A percentile compares a stretch with the other conserved stretches of the same genome.
Evolutionary conservation across 2,329 filamentous ascomycete species (phyloP).

Genomic region (Fusarium metavorans): DNA sequence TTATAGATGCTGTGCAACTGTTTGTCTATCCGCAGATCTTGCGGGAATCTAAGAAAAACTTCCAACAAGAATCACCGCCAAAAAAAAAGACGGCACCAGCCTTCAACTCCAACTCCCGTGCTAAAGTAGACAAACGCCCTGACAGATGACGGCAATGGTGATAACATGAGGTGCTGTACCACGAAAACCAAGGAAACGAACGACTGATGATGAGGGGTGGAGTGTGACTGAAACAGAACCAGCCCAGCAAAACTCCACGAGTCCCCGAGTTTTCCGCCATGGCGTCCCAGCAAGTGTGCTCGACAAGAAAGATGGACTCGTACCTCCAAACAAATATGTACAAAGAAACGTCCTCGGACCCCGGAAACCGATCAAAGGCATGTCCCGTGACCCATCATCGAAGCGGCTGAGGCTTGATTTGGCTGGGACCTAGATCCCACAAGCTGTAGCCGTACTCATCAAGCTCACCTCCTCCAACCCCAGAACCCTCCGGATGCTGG

Average conservation of each 20-base stretch:
- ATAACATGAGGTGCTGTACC: conserved; percentile 18
- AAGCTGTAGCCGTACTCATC: not conserved
- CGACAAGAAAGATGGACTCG: conserved; percentile 13
- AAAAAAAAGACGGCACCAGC: conserved; percentile 15
- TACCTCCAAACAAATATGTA: conserved; percentile 39
- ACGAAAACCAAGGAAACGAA: conserved; percentile 31
- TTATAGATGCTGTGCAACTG: conserved; percentile 33
- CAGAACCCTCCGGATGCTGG: conserved; percentile 62
- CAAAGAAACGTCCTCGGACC: conserved; percentile 34
- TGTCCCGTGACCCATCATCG: conserved; percentile 31
- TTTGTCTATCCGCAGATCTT: conserved; percentile 23
- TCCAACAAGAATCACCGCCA: conserved; percentile 12
- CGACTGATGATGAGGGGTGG: conserved; percentile 20
- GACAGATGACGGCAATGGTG: conserved; percentile 34
- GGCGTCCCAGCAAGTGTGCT: conserved; percentile 35
- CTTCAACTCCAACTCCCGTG: conserved; percentile 42
- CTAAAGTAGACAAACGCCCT: conserved; percentile 43
- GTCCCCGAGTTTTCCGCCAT: conserved; percentile 26
- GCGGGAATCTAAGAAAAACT: conserved; percentile 26
- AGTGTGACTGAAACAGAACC: conserved; percentile 17
- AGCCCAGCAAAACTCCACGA: conserved; percentile 8
- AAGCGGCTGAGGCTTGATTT: not conserved
- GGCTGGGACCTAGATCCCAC: conserved; percentile 2
- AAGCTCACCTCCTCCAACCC: conserved; percentile 57
- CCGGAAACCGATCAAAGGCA: not conserved